Evolutionary conservation across 2,329 filamentous ascomycete species (phyloP).

Genomic region (Aspergillus sp.): DNA sequence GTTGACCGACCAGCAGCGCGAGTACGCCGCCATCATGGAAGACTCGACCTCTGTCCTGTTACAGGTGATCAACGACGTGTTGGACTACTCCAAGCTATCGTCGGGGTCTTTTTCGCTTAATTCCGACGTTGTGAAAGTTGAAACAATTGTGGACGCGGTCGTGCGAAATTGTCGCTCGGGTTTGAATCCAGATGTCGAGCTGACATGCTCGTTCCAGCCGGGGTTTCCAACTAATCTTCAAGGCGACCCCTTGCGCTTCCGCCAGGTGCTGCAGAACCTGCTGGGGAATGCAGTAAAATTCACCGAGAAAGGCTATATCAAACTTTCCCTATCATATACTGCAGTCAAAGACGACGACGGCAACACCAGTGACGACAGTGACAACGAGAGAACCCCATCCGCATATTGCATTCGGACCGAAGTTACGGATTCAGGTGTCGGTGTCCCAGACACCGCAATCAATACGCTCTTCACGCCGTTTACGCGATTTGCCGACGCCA

Average conservation of each 20-base stretch:
- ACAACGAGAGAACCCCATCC: conserved; percentile 7
- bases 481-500: conserved; percentile 53
- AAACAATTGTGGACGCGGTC: conserved; percentile 46
- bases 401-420: conserved; percentile 50
- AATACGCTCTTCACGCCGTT: conserved; percentile 56
- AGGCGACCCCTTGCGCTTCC: conserved; percentile 59
- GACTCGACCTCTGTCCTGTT: conserved; percentile 59
- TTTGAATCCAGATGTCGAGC: conserved; percentile 46
- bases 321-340: conserved; percentile 42
- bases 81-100: conserved; percentile 64
- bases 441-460: conserved; percentile 46
- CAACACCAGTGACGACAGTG: background rate
- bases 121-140: conserved; percentile 51
- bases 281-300: conserved; percentile 62
- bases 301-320: conserved; percentile 55
- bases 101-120: conserved; percentile 59
- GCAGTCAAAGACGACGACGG: conserved; percentile 36
- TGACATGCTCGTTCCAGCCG: conserved; percentile 46
- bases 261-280: conserved; percentile 62
- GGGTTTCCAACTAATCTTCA: conserved; percentile 50
- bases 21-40: conserved; percentile 57
- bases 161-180: conserved; percentile 50
- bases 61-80: conserved; percentile 63
- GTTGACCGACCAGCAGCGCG: conserved; percentile 54
- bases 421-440: conserved; percentile 56